Percentiles rank a stretch among this genome's conserved stretches.
These are phyloP conservation scores for Ophiostoma pallidulum DNA, from an alignment of 2,329 filamentous ascomycete genomes.

Conservation along the genomic window DNA sequence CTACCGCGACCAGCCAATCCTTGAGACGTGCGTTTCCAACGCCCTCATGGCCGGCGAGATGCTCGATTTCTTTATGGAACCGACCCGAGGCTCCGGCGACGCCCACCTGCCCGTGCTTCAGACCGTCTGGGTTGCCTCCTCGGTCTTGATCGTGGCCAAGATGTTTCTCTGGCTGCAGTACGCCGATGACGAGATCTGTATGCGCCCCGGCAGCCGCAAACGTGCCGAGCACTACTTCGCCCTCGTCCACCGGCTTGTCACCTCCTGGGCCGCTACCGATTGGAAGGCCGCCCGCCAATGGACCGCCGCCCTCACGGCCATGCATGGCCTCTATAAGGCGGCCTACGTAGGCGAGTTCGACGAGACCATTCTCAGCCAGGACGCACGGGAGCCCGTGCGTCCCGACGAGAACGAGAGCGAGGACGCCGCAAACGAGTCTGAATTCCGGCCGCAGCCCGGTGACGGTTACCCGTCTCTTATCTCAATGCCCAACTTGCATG, in stretches of 20 bases:
- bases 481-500: too few relatives aligned
- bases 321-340: constrained; percentile 19
- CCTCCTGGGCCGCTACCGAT: constrained; percentile 11
- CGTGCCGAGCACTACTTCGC: constrained; percentile 10
- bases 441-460: too few relatives aligned
- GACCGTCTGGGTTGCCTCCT: constrained; percentile 17
- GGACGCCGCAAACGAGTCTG: too few relatives aligned
- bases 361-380: too few relatives aligned
- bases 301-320: constrained; percentile 16
- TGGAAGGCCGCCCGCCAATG: constrained; percentile 18
- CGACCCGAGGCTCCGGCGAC: not conserved
- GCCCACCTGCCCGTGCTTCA: constrained; percentile 3
- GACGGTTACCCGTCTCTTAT: too few relatives aligned
- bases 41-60: constrained; percentile 17
- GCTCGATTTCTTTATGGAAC: constrained; percentile 12
- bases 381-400: too few relatives aligned
- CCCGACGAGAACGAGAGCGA: too few relatives aligned
- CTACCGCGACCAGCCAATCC: constrained; percentile 13
- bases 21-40: constrained; percentile 17
- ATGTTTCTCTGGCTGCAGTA: constrained; percentile 18
- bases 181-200: constrained; percentile 13
- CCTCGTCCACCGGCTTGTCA: constrained; percentile 11
- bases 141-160: constrained; percentile 16
- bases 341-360: constrained; percentile 17
- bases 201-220: not conserved